Evolutionary conservation across 768 basidiomycete species (phyloP), one percentile per base, ranked within the genome.

Genomic region (Cystofilobasidium ferigula): DNA sequence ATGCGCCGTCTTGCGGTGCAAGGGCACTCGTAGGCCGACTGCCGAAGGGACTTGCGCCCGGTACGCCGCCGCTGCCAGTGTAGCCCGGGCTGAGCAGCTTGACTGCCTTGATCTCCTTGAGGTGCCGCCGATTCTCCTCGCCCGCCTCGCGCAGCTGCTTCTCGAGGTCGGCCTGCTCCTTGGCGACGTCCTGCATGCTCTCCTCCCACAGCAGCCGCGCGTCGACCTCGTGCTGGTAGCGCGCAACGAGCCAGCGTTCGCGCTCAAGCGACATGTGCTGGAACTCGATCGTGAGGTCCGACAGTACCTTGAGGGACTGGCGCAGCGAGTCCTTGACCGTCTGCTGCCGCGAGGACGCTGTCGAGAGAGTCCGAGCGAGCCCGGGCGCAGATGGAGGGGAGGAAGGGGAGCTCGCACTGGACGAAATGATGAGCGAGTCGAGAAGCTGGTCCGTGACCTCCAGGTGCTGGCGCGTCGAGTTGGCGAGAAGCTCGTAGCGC

Each of bases 191-290:
- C 62, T 86, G 84, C 72, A 97, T 75, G 74, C 88, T 93, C 77
- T 90, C 86, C 76, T 94, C 92, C 93, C 93, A 97, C 32, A 91
- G 78, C 14, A 73, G 78, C 72, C 90, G 87, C 30, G 82, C 81
- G 69, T 81, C 81, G 13, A 91, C 77, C 70, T 84, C 82, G 35
- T 79, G 76, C 63, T 80, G 80, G 79, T 84, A 92, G 82, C 86
- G 64, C 12, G 71, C 69, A 12, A 72, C 62, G 18, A 76, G 73
- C 70, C 75, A 95, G 57, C 82, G 81, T 69, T 95, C 93, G n/a
- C 93, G 80, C 64, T 86, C 85, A 63, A 80, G 79, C 7, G 81
- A 79, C 83, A 92, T 88, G 51, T 80, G 75, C 1, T 84, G 77
- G 71, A 87, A 89, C 64, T 87, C 85, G 59, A 76, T 77, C n/a